Conservation (phyloP, 108 stramenopile species). For the Fragilaria crotonensis region DNA sequence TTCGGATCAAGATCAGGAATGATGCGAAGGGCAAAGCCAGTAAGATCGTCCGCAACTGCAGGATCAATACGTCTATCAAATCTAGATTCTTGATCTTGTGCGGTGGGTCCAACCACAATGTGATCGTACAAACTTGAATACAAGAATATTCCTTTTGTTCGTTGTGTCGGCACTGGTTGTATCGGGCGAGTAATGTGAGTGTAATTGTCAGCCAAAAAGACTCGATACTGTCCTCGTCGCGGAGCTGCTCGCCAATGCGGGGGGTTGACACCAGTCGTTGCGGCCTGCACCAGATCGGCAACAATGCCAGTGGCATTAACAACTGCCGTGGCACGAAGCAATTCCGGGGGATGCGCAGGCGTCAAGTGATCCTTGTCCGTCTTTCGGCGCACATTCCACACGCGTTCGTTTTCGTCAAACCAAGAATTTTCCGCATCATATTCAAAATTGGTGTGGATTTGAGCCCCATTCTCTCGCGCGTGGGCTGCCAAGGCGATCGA, state of each 20-base stretch:
- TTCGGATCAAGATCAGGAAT: constrained; percentile 26
- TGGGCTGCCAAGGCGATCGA: constrained; percentile 60
- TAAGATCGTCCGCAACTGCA: constrained; percentile 34
- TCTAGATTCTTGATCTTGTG: constrained; percentile 49
- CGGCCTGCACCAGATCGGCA: constrained; percentile 37
- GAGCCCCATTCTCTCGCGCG: constrained; percentile 56
- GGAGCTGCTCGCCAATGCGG: constrained; percentile 36
- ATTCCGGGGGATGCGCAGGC: background rate
- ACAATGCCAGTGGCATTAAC: constrained; percentile 59
- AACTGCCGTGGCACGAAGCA: constrained; percentile 25
- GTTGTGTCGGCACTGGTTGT: constrained; percentile 71
- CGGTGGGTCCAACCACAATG: constrained; percentile 82
- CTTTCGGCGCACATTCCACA: constrained; percentile 28
- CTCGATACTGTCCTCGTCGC: constrained; percentile 60
- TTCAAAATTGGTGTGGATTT: constrained; percentile 25
- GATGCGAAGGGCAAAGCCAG: constrained; percentile 22
- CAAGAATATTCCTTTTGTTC: constrained; percentile 74
- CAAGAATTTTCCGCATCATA: constrained; percentile 24
- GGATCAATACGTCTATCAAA: constrained; percentile 43
- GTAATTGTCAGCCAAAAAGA: constrained; percentile 26
- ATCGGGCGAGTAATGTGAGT: constrained; percentile 48
- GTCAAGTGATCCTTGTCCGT: background rate
- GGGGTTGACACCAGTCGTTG: background rate
- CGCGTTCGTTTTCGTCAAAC: constrained; percentile 19
- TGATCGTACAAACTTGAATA: constrained; percentile 71